These are phyloP conservation scores for Conidiobolus coronatus DNA, from an alignment of 371 early-diverging fungal genomes.

Conservation along the genomic window DNA sequence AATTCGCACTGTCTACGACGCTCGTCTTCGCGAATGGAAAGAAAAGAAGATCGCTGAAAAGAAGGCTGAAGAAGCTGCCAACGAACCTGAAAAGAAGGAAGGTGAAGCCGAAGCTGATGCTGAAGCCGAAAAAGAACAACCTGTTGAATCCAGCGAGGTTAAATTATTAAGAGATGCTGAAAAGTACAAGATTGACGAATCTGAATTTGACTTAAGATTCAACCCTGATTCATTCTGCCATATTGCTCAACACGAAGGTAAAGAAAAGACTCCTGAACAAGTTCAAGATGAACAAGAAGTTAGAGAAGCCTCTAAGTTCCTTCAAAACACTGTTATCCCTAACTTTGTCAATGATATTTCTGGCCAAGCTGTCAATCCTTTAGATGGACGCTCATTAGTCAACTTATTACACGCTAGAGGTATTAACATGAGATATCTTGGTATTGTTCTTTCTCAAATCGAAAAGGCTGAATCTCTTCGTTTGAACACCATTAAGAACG, in stretches of 20 bases:
- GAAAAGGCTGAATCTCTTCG: constrained; percentile 26
- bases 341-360: constrained; percentile 49
- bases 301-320: constrained; percentile 53
- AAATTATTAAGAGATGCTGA: constrained; percentile 6
- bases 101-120: neutral
- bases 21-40: constrained; percentile 37
- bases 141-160: constrained; percentile 5
- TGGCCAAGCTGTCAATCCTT: constrained; percentile 41
- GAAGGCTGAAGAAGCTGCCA: constrained; percentile 9
- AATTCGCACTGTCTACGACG: constrained; percentile 61
- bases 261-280: constrained; percentile 12
- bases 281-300: constrained; percentile 21
- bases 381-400: constrained; percentile 62
- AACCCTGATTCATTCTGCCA: constrained; percentile 60
- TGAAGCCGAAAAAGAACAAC: constrained; percentile 1
- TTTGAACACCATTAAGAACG: constrained; percentile 22
- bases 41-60: constrained; percentile 19
- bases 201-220: constrained; percentile 45
- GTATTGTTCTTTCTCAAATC: constrained; percentile 36
- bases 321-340: constrained; percentile 40
- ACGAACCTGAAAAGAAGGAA: constrained; percentile 6
- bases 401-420: constrained; percentile 76
- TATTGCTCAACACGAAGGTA: constrained; percentile 10
- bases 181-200: constrained; percentile 21
- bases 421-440: constrained; percentile 91